Evolutionary conservation across 371 early-diverging fungal genomes (phyloP), one percentile per base, ranked within the genome.

Genomic region (Entomophthora muscae): DNA sequence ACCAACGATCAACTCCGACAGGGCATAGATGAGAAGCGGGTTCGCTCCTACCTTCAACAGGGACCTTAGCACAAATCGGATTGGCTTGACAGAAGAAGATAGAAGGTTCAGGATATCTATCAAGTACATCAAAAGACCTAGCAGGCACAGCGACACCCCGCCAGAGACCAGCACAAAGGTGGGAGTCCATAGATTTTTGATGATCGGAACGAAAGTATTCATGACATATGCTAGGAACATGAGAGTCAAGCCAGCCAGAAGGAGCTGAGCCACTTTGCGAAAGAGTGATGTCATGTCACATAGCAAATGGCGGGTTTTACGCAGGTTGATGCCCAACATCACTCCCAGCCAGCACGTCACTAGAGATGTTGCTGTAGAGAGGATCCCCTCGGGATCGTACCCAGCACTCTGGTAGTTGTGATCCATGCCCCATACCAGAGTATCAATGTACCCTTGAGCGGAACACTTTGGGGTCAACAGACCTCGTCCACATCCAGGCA

Each of bases 161-260:
- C 70, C 67, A 30, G 69, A 53, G 28, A 73, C 51, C 32, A 74
- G 64, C 5, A 71, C 72, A 64, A 70, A 78, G 1, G 71, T 70
- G 0, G 75, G 76, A 0, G 77, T 76, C 78, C 78, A 78, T 22
- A 76, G 67, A n/a, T 69, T 67, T 64, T 78, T 78, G 66, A 69
- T 72, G 0, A 78, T 53, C 2, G 78, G 78, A 7, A 78, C 63
- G n/a, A 69, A 66, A 30, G 68, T 32, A 30, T 67, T 61, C 42
- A 71, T 68, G 32, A 68, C 22, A 66, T 69, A 71, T 3, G 69
- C 71, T 7, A 66, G 52, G 57, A 72, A 67, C 27, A 63, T 56
- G 17, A 61, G 17, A 10, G 57, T 33, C 1, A 58, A 55, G 0
- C 65, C 68, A 21, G 33, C 23, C 59, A 67, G 65, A 53, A 67